Conservation (phyloP, 768 basidiomycete species). For the Leccinellum rugosiceps region DNA sequence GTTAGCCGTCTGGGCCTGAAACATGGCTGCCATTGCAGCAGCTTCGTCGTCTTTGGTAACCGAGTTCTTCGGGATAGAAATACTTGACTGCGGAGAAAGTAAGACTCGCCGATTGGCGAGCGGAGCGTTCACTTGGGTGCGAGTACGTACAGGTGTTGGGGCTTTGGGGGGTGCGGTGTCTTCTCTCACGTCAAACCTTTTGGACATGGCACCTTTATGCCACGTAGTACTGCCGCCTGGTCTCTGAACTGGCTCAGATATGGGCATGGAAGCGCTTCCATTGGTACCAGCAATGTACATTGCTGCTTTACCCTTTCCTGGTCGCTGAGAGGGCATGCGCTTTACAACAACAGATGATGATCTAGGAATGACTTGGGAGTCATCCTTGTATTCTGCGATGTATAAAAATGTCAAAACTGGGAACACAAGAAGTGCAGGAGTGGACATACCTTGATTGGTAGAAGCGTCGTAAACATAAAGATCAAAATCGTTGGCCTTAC, state of each 20-base stretch:
- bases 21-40: constrained; percentile 98
- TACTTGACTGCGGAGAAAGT: constrained; percentile 34
- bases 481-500: constrained; percentile 97
- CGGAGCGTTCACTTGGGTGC: constrained; percentile 22
- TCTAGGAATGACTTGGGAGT: constrained; percentile 86
- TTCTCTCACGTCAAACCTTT: constrained; percentile 86
- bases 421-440: background rate
- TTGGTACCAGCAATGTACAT: constrained; percentile 63
- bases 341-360: constrained; percentile 94
- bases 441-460: constrained; percentile 77
- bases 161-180: constrained; percentile 38
- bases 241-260: constrained; percentile 45
- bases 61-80: constrained; percentile 35
- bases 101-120: constrained; percentile 25
- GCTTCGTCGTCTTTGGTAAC: constrained; percentile 77
- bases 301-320: constrained; percentile 79
- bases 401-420: background rate
- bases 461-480: constrained; percentile 80
- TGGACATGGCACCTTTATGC: constrained; percentile 79
- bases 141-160: constrained; percentile 31
- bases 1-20: constrained; percentile 87
- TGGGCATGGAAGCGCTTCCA: constrained; percentile 39
- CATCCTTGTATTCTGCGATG: constrained; percentile 81
- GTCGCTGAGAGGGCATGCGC: constrained; percentile 77
- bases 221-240: constrained; percentile 45